phyloP scores from a whole-genome alignment of 495 filamentous ascomycete genomes.

The Opeltia flavorubescens region DNA sequence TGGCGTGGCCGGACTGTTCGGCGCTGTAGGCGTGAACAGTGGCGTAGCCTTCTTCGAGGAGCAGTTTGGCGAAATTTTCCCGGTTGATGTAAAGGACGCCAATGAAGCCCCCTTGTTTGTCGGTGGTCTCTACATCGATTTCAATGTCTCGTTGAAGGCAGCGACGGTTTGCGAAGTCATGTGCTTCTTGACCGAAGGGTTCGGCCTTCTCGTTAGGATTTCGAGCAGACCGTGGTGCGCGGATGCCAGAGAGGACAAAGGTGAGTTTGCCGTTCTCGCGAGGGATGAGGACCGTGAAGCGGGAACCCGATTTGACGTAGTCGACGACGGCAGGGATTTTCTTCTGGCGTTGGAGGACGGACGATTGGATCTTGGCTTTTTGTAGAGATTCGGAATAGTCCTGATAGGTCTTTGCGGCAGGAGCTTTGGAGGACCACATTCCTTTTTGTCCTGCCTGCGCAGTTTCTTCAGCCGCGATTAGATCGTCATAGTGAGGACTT shows the following conservation, averaged over 20 bases:
- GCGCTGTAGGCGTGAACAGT: conserved; percentile 88
- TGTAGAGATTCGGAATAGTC: conserved; percentile 87
- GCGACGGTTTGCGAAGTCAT: conserved; percentile 74
- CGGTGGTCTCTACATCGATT: conserved; percentile 86
- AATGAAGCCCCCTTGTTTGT: conserved; percentile 96
- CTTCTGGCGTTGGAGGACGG: conserved; percentile 73
- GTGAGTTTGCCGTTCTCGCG: conserved; percentile 90
- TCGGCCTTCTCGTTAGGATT: conserved; percentile 69
- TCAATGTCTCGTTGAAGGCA: conserved; percentile 93
- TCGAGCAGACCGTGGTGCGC: conserved; percentile 77
- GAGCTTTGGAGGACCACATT: conserved; percentile 80
- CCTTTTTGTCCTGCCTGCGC: conserved; percentile 79
- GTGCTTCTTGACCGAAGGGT: conserved; percentile 88
- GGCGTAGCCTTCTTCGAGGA: conserved; percentile 88
- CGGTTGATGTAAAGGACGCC: conserved; percentile 87
- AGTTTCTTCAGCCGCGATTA: conserved; percentile 75
- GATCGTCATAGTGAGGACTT: conserved; percentile 83
- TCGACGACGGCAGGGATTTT: conserved; percentile 92
- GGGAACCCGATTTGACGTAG: conserved; percentile 89
- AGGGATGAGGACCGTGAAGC: conserved; percentile 86
- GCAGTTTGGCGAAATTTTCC: conserved; percentile 86
- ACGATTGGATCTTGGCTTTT: conserved; percentile 87
- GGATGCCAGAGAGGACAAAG: conserved; percentile 86
- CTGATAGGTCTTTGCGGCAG: conserved; percentile 62
- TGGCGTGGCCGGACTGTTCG: conserved; percentile 81